phyloP scores from a whole-genome alignment of 2,329 filamentous ascomycete species.

The Fusarium solani-melongenae region DNA sequence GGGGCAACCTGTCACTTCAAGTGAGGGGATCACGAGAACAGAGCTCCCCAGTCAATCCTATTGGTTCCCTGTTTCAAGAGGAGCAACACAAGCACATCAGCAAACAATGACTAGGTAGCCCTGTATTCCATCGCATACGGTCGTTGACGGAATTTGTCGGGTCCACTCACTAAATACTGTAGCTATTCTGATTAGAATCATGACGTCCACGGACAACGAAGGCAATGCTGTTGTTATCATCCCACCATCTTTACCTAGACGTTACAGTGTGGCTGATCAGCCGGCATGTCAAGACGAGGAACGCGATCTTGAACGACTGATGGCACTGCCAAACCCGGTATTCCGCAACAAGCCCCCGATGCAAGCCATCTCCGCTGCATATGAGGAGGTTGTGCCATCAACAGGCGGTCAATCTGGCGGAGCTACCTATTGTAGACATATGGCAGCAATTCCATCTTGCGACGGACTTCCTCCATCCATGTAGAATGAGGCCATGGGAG shows the following conservation, averaged over 20 bases:
- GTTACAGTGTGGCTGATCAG: slow-evolving; percentile 15
- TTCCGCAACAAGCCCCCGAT: slow-evolving; percentile 7
- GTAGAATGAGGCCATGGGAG: not conserved
- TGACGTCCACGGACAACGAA: not conserved
- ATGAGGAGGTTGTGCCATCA: slow-evolving; percentile 2
- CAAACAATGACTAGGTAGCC: not conserved
- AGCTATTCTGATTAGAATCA: not conserved
- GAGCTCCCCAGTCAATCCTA: not conserved
- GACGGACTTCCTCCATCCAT: not conserved
- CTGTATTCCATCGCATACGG: not conserved
- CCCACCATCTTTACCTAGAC: not conserved
- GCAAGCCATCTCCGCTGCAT: slow-evolving; percentile 9
- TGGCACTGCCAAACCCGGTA: slow-evolving; percentile 17
- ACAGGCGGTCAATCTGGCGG: slow-evolving; percentile 14
- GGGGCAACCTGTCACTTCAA: not conserved
- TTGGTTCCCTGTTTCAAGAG: not conserved
- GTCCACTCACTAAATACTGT: not conserved
- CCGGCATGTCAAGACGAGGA: slow-evolving; percentile 6
- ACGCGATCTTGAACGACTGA: slow-evolving; percentile 1
- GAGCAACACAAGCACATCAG: not conserved
- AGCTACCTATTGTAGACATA: not conserved
- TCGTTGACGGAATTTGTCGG: not conserved
- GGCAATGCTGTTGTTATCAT: not conserved
- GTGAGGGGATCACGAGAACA: not conserved
- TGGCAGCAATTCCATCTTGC: not conserved